phyloP scores from a whole-genome alignment of 208 protist species.

The Tritrichomonas musculus region DNA sequence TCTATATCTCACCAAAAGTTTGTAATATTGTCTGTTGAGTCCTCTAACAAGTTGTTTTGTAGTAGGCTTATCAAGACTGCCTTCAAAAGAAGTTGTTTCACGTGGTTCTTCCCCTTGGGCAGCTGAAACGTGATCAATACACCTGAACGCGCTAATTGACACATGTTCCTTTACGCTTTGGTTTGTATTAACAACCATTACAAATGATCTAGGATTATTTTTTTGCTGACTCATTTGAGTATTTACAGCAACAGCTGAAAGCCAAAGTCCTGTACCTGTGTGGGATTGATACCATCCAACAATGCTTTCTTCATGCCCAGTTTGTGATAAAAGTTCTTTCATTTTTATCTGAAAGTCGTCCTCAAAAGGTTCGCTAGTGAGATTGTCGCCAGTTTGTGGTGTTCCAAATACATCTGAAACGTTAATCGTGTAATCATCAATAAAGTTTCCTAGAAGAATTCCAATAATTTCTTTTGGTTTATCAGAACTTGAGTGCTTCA shows the following conservation, averaged over 20 bases:
- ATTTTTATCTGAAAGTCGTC: conserved; percentile 99
- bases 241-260: conserved; percentile 97
- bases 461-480: conserved; percentile 99
- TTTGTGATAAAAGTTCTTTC: conserved; percentile 97
- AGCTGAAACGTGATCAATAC: conserved; percentile 74
- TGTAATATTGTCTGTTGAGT: conserved; percentile 97
- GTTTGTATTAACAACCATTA: conserved; percentile 99
- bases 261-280: conserved; percentile 99
- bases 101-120: conserved; percentile 83
- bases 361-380: conserved; percentile 69
- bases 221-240: conserved; percentile 77
- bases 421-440: conserved; percentile 99
- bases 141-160: conserved; percentile 99
- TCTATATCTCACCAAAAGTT: conserved; percentile 93
- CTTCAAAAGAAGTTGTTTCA: conserved; percentile 98
- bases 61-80: conserved; percentile 93
- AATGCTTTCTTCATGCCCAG: conserved; percentile 90
- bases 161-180: conserved; percentile 99
- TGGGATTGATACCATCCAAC: conserved; percentile 99
- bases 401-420: conserved; percentile 97
- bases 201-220: conserved; percentile 89
- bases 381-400: conserved; percentile 76
- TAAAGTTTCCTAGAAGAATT: conserved; percentile 99
- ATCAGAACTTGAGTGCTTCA: conserved; percentile 93
- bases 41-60: conserved; percentile 88